Evolutionary conservation across 768 basidiomycete genomes (phyloP).

Genomic region (Mycena alexandri): DNA sequence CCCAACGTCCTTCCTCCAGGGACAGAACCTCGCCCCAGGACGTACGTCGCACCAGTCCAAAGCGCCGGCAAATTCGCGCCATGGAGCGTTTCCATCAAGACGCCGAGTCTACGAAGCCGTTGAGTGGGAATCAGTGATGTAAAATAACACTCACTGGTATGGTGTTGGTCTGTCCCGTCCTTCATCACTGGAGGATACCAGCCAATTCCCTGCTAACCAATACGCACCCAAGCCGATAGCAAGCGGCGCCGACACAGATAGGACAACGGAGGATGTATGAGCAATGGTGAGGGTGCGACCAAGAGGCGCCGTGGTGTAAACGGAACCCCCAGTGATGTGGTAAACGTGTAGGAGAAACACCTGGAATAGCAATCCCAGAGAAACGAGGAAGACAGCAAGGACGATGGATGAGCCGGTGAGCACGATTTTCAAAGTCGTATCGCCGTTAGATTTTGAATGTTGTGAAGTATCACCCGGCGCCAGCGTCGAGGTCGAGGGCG

Average conservation of each 20-base stretch:
- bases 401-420: too few species aligned
- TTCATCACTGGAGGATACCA: background rate
- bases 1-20: background rate
- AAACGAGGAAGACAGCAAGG: too few species aligned
- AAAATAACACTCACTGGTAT: constrained; percentile 6
- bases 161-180: constrained; percentile 11
- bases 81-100: constrained; percentile 8
- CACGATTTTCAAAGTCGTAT: too few species aligned
- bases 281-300: constrained; percentile 8
- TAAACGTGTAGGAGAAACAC: background rate
- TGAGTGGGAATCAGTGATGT: background rate
- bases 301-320: constrained; percentile 16
- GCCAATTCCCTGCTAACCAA: constrained; percentile 9
- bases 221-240: constrained; percentile 10
- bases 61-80: constrained; percentile 15
- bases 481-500: too few species aligned
- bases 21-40: background rate
- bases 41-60: constrained; percentile 12
- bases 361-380: too few species aligned
- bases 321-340: background rate
- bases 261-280: background rate
- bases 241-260: background rate
- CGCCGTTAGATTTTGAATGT: too few species aligned
- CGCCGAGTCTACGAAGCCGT: constrained; percentile 6
- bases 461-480: too few species aligned